Conservation (phyloP, 139 green algal genomes). For the Chlamydomonas asymmetrica region DNA sequence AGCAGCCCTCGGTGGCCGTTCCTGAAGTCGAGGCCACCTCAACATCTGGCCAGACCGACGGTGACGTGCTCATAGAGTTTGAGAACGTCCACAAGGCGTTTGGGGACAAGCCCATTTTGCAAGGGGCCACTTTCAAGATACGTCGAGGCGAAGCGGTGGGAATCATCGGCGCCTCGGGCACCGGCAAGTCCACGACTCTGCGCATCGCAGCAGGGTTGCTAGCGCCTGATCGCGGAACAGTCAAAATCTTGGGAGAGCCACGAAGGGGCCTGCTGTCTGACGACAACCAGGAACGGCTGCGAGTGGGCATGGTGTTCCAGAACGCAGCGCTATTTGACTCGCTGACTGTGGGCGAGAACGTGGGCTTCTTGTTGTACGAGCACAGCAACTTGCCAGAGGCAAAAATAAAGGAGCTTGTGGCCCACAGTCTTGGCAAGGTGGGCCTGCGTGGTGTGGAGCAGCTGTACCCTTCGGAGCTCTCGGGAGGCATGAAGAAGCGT, state of each 20-base stretch:
- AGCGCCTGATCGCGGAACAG: constrained; percentile 85
- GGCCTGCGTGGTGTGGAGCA: constrained; percentile 90
- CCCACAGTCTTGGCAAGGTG: constrained; percentile 81
- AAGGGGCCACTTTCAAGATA: constrained; percentile 91
- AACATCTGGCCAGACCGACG: constrained; percentile 16
- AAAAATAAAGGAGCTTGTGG: constrained; percentile 77
- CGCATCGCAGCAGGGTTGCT: constrained; percentile 93
- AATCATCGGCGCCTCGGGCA: constrained; percentile 96
- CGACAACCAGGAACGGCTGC: constrained; percentile 56
- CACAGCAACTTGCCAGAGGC: constrained; percentile 75
- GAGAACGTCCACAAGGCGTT: constrained; percentile 95
- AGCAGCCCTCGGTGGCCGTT: too few species aligned
- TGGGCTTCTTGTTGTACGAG: constrained; percentile 95
- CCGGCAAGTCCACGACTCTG: constrained; percentile 96
- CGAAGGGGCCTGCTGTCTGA: constrained; percentile 82
- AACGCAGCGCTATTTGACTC: constrained; percentile 98
- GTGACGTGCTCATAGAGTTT: constrained; percentile 93
- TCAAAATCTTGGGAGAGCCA: constrained; percentile 78
- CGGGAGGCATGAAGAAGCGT: constrained; percentile 98
- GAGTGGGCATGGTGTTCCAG: constrained; percentile 95
- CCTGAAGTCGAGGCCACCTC: neutral
- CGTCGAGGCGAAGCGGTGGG: constrained; percentile 94
- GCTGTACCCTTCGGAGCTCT: constrained; percentile 90
- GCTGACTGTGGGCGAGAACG: constrained; percentile 93
- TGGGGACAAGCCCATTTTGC: constrained; percentile 90